Base-by-base conservation (phyloP, 768 basidiomycete species). In the Hysterangium stoloniferum region DNA sequence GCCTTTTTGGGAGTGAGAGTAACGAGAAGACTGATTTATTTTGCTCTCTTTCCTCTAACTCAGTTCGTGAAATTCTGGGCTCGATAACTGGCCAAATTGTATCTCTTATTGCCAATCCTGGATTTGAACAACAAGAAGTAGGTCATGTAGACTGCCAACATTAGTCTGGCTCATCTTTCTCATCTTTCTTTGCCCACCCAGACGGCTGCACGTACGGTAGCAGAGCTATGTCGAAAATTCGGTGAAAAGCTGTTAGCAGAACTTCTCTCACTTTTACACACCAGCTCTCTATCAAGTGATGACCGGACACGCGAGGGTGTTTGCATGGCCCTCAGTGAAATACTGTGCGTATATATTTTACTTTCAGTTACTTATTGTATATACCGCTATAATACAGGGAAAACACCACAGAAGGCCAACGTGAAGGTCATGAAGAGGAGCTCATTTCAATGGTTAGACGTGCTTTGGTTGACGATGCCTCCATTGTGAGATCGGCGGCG, bases 181-280 rank as follows among this genome's bases (percentile, higher is more conserved):
- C 29, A 48, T 47, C 25, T 32, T 22, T 28, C 31, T 38, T 53
- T 35, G 35, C 41, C 33, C 5, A 17, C 20, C 13, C 56, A 94
- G 90, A 95, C 86, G 20, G 91, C 91, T n/a, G 77, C 79, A 13
- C 78, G 91, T 33, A 96, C 93, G 2, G 78, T 88, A 6, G 77
- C 79, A 9, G 95, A 99, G 63, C 66, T 97, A 0, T 96, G 90
- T 64, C 84, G 87, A 64, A 98, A 97, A 66, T 94, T 94, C 58
- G 95, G 96, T 13, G 96, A 98, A 64, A 81, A 84, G 51, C 82
- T 95, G 52, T 60, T 98, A 32, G 81, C 77, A 19, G 93, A 93
- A 56, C 82, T 95, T 45, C 74, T 98, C 56, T 72, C 79, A 3
- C 84, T 90, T 47, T 67, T 99, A 53, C 86, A 84, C 48, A 57